Evolutionary conservation across 2,329 filamentous ascomycete species (phyloP), one percentile per base, ranked within the genome.

Genomic region (Cyphellophora europaea): DNA sequence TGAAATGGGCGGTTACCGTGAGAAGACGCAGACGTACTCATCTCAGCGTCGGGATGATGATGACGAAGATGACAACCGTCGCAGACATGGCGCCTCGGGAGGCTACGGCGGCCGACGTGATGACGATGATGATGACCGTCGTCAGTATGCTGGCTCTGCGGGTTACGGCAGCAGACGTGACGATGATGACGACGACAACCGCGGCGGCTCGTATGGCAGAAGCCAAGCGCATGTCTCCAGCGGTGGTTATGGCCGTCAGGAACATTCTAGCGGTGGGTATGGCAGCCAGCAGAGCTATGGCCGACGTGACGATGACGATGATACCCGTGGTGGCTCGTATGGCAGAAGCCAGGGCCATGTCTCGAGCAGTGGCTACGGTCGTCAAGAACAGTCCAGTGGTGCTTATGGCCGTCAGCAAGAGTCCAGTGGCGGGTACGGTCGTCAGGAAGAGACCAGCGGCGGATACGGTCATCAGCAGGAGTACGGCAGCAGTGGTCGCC

Each of bases 91-190:
- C 14, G 30, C 40, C 30, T 11, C 39, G 6, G 25, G 18, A 30
- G 38, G 36, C 27, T 36, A 18, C 5, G 29, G 32, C 10, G 30
- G 35, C 16, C 21, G 27, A 11, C 18, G 36, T 27, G 33, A 34
- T 30, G 30, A 32, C 21, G 19, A 37, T 30, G 30, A 19, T 15
- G 23, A 38, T 16, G 34, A 41, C 12, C 47, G 38, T 13, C 45
- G 49, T 32, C 39, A 48, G 19, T 38, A 50, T 19, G 28, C 32
- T 17, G 34, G 41, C 18, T 43, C 38, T 23, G 43, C 35, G 3
- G 41, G 39, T 33, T 25, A 27, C n/a, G 29, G 38, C 34, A 33
- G 29, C 19, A 13, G 17, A 31, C 45, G 49, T 19, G 40, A 48
- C 13, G 43, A 45, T 14, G 43, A 42, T 42, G 36, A 30, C 14